Percentiles rank a stretch among this genome's conserved stretches.
Conservation (phyloP, 179 eudicot species). For the Amaranthus tricolor region DNA sequence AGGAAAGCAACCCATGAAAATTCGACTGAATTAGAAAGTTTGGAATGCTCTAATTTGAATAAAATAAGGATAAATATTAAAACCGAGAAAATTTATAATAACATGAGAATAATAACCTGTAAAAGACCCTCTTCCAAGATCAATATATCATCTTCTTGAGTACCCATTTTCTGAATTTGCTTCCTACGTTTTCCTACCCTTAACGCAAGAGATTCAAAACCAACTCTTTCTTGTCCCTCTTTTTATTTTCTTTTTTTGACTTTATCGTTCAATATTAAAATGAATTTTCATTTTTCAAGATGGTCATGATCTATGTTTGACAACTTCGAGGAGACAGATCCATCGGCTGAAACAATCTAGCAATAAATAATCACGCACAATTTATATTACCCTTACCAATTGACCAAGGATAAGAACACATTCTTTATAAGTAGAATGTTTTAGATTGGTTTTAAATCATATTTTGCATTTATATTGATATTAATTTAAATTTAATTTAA, state of each 20-base stretch:
- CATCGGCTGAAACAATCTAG: constrained; percentile 1
- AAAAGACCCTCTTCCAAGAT: constrained; percentile 16
- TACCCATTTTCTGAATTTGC: constrained; percentile 20
- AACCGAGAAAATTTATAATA: not conserved
- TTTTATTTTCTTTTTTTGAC: not conserved
- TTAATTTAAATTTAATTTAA: no score
- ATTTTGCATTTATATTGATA: no score
- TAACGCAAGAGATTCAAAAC: not conserved
- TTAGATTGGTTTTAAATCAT: no score
- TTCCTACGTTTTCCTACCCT: not conserved
- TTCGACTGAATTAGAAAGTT: constrained; percentile 1
- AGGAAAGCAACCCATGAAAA: not conserved
- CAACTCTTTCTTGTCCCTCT: not conserved
- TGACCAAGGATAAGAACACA: no score
- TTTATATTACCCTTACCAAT: no score
- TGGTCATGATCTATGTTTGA: not conserved
- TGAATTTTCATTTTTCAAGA: not conserved
- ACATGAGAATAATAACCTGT: constrained; percentile 13
- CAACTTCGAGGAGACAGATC: constrained; percentile 1
- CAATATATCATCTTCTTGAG: constrained; percentile 23
- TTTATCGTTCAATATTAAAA: not conserved
- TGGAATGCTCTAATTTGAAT: not conserved
- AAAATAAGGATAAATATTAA: not conserved
- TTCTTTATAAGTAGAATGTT: no score
- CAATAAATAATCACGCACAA: not conserved